A percentile compares a stretch with the other conserved stretches of the same genome.
phyloP scores from a whole-genome alignment of 768 basidiomycete species.

The Terana coerulea region DNA sequence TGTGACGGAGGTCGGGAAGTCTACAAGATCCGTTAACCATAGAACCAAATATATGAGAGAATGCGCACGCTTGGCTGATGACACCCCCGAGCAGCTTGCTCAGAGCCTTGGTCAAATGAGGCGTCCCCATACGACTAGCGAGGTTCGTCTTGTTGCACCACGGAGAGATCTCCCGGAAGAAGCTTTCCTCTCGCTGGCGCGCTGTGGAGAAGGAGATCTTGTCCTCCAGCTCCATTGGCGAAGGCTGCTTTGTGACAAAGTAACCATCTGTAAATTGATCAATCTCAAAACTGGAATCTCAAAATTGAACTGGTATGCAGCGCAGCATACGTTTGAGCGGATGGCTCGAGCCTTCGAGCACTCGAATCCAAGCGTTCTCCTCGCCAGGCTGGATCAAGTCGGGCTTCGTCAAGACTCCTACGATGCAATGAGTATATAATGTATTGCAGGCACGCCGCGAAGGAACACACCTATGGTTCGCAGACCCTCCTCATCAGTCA shows the following conservation, averaged over 20 bases:
- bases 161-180: conserved; percentile 45
- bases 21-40: too few relatives aligned
- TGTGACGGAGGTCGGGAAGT: conserved; percentile 54
- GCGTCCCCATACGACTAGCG: conserved; percentile 53
- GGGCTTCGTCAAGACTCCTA: conserved; percentile 16
- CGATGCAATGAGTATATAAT: background rate
- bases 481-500: conserved; percentile 52
- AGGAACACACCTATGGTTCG: conserved; percentile 62
- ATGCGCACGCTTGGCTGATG: conserved; percentile 5
- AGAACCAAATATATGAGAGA: too few relatives aligned
- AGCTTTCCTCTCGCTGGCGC: conserved; percentile 36
- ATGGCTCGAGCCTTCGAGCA: conserved; percentile 49
- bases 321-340: background rate
- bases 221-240: conserved; percentile 50
- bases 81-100: conserved; percentile 40
- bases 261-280: conserved; percentile 35
- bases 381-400: conserved; percentile 12
- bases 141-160: conserved; percentile 44
- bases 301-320: background rate
- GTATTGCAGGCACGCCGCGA: too few relatives aligned
- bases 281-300: too few relatives aligned
- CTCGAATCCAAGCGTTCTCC: conserved; percentile 15
- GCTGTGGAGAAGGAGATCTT: conserved; percentile 35
- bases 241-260: conserved; percentile 63
- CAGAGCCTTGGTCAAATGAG: conserved; percentile 46